Evolutionary conservation across 768 basidiomycete species (phyloP), one percentile per base, ranked within the genome.

Genomic region (Tylopilus vinaceipallidus): DNA sequence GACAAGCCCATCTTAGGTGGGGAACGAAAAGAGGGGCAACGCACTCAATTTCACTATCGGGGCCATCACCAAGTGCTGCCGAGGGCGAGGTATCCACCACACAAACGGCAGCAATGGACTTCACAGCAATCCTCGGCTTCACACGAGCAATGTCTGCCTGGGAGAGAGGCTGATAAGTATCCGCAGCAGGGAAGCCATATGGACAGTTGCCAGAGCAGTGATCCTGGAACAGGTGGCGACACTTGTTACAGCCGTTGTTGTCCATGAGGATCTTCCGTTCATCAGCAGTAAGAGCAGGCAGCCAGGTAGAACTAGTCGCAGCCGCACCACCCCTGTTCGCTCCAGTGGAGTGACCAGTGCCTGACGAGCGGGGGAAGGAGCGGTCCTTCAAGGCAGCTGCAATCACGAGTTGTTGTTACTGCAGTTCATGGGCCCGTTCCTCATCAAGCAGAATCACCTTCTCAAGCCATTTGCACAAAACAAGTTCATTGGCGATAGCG

Each of bases 171-270:
- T 44, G 53, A 42, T 69, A 69, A 0, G 24, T 50, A 0, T 40
- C 29, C 0, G 36, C 41, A 10, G 55, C 27, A 0, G 64, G 66
- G 39, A 60, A 66, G 1, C 52, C 57, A 20, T 56, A 52, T 0
- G 49, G 51, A 40, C 69, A 70, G 45, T 1, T 50, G 29, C 6
- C 13, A 23, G 37, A 48, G 55, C 14, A 55, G 40, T 6, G 33
- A 14, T 8, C 12, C 23, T 8, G 17, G 23, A 39, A 39, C 13
- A 23, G 19, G 5, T 23, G 24, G 0, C 57, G 44, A 30, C 68
- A 70, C n/a, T 66, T 61, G 46, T 57, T 47, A 29, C 70, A 70
- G 0, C 68, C 62, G 2, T 51, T 23, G 26, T 63, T 50, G 0
- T 60, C 49, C 0, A 13, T 6, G 0, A 70, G 52, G 0, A 64